These are phyloP conservation scores for Sordaria brevicollis DNA, from an alignment of 495 filamentous ascomycete genomes.

Conservation along the genomic window DNA sequence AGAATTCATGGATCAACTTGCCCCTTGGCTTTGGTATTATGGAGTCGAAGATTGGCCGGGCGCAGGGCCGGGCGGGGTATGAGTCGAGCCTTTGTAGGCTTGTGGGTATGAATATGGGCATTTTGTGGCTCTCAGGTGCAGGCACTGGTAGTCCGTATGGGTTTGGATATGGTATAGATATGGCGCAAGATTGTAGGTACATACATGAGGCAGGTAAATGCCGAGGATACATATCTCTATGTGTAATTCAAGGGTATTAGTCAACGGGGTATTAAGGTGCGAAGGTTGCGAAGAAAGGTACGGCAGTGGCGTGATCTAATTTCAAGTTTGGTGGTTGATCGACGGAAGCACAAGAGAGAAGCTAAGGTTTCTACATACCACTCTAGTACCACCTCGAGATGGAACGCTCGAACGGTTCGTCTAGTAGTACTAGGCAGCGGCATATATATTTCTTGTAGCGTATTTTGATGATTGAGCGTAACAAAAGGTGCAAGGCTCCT, in stretches of 20 bases:
- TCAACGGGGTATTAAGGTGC: no score
- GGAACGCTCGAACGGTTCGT: no score
- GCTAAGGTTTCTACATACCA: background rate
- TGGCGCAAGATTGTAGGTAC: background rate
- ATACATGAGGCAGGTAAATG: background rate
- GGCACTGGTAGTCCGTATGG: no score
- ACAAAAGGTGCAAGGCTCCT: no score
- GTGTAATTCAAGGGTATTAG: background rate
- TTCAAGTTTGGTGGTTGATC: background rate
- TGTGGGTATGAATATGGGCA: background rate
- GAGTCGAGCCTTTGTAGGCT: background rate
- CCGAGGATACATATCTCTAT: no score
- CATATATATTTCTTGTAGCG: no score
- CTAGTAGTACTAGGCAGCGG: background rate
- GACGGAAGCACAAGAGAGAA: background rate
- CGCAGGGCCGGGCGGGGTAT: background rate
- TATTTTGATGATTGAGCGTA: no score
- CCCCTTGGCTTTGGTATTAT: background rate
- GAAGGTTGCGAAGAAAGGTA: no score
- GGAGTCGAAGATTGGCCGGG: background rate
- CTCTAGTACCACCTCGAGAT: background rate
- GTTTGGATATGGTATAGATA: background rate
- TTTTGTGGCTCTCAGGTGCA: no score
- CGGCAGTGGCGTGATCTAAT: background rate
- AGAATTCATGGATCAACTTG: background rate